These are phyloP conservation scores for Teunomyces tritomae DNA, from an alignment of 805 yeast species.

Conservation along the genomic window DNA sequence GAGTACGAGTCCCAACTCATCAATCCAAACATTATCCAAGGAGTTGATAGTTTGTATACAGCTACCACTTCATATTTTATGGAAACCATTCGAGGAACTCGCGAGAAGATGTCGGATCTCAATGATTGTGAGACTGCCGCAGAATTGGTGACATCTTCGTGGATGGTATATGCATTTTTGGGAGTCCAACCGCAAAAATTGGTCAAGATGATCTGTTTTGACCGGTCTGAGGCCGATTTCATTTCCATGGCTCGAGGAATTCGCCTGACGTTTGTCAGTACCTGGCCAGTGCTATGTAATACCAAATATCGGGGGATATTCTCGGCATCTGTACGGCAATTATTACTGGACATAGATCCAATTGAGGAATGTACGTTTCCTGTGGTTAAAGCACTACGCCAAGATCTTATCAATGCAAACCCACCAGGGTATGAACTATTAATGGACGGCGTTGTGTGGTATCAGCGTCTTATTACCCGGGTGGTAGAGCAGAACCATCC, in stretches of 20 bases:
- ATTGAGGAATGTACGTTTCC: background rate
- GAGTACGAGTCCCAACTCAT: background rate
- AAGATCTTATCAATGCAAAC: background rate
- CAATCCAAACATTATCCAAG: conserved; percentile 1
- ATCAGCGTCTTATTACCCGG: conserved; percentile 13
- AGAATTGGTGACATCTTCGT: conserved; percentile 18
- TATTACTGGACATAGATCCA: conserved; percentile 7
- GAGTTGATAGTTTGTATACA: background rate
- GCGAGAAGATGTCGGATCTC: conserved; percentile 4
- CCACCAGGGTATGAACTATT: conserved; percentile 4
- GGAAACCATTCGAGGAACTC: conserved; percentile 14
- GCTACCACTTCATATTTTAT: conserved; percentile 19
- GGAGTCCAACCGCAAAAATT: conserved; percentile 31
- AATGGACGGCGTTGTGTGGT: conserved; percentile 8
- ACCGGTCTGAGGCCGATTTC: conserved; percentile 18
- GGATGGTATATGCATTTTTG: conserved; percentile 26
- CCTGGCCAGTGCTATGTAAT: background rate
- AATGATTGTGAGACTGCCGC: conserved; percentile 4
- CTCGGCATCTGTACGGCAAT: background rate
- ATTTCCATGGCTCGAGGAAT: conserved; percentile 21
- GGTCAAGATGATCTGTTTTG: conserved; percentile 26
- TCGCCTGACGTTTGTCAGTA: conserved; percentile 1
- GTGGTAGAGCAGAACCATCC: conserved; percentile 21
- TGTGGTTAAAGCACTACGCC: background rate
- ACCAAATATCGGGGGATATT: background rate